phyloP scores from a whole-genome alignment of 208 protist species.

The Leishmania martiniquensis region DNA sequence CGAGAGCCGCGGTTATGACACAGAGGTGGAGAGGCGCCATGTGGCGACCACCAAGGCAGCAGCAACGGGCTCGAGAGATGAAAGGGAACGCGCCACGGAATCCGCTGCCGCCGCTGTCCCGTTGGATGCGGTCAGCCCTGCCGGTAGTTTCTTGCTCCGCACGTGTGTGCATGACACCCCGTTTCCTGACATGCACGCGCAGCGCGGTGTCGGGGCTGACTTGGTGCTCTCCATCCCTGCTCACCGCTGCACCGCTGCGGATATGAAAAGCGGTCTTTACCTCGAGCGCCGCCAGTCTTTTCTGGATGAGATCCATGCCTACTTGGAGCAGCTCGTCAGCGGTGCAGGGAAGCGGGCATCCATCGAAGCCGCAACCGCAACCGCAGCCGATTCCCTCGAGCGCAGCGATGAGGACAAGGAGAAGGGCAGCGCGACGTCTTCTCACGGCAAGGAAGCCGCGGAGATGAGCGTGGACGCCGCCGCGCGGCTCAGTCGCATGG shows the following conservation, averaged over 20 bases:
- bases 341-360: slow-evolving; percentile 16
- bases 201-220: slow-evolving; percentile 72
- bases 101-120: slow-evolving; percentile 10
- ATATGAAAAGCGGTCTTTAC: slow-evolving; percentile 77
- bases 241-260: slow-evolving; percentile 52
- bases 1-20: slow-evolving; percentile 50
- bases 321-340: slow-evolving; percentile 37
- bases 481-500: slow-evolving; percentile 47
- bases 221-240: slow-evolving; percentile 69
- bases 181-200: slow-evolving; percentile 53
- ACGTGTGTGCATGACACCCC: slow-evolving; percentile 71
- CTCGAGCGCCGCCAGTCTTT: slow-evolving; percentile 71
- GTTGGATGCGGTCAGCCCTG: slow-evolving; percentile 51
- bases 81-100: neutral
- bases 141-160: slow-evolving; percentile 83
- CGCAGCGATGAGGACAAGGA: slow-evolving; percentile 14
- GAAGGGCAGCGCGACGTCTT: neutral
- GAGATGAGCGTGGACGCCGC: slow-evolving; percentile 27
- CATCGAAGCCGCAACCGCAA: neutral
- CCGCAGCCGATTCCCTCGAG: neutral
- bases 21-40: slow-evolving; percentile 23
- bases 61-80: neutral
- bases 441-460: neutral
- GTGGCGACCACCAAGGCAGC: neutral
- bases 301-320: slow-evolving; percentile 56